These are phyloP conservation scores for Nadsonia commutata DNA, from an alignment of 1,139 yeast genomes.

Conservation along the genomic window DNA sequence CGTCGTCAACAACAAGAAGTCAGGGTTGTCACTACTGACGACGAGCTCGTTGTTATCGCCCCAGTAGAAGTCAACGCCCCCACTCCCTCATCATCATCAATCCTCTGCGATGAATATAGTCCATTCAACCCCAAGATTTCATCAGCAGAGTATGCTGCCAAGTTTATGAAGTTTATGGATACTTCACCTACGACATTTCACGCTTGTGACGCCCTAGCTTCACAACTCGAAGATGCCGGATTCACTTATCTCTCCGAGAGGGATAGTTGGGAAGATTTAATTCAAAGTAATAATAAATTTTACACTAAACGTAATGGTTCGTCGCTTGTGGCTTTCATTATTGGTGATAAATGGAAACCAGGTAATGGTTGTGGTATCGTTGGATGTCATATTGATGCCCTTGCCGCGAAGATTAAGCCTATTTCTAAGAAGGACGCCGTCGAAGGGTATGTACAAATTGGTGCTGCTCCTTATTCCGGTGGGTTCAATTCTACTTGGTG, in stretches of 20 bases:
- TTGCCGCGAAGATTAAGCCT: slow-evolving; percentile 55
- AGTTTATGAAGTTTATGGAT: slow-evolving; percentile 64
- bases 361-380: slow-evolving; percentile 65
- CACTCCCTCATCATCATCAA: background rate
- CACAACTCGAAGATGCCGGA: slow-evolving; percentile 24
- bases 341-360: slow-evolving; percentile 49
- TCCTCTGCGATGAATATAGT: background rate
- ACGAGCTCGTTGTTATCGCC: background rate
- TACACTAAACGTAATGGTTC: slow-evolving; percentile 66
- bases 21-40: background rate
- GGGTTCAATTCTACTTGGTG: slow-evolving; percentile 59
- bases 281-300: slow-evolving; percentile 46
- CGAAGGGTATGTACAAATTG: slow-evolving; percentile 66
- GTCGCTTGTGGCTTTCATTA: slow-evolving; percentile 62
- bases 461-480: slow-evolving; percentile 85
- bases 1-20: background rate
- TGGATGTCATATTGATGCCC: slow-evolving; percentile 88
- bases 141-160: slow-evolving; percentile 30
- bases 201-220: slow-evolving; percentile 48
- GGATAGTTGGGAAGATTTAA: slow-evolving; percentile 41
- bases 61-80: background rate
- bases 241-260: slow-evolving; percentile 61
- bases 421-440: slow-evolving; percentile 48
- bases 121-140: slow-evolving; percentile 16
- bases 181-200: slow-evolving; percentile 86